phyloP scores from a whole-genome alignment of 306 rosid genomes.

The Alnus rubra region DNA sequence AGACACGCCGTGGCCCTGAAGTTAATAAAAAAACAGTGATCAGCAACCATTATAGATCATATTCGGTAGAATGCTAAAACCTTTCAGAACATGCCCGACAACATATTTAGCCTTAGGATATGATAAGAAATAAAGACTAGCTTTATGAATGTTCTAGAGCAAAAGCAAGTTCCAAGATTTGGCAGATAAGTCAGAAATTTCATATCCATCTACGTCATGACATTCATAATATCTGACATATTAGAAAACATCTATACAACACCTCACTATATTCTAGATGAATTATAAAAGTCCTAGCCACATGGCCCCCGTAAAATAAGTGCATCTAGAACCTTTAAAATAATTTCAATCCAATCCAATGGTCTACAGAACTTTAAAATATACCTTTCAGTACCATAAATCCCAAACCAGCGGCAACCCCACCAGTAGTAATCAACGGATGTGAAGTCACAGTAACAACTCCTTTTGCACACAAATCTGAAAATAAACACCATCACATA shows the following conservation, averaged over 20 bases:
- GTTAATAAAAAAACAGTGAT: slow-evolving; percentile 17
- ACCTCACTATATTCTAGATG: background rate
- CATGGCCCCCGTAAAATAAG: slow-evolving; percentile 4
- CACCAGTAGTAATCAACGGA: slow-evolving; percentile 63
- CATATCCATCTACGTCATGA: background rate
- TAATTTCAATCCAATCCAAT: background rate
- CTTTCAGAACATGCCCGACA: slow-evolving; percentile 3
- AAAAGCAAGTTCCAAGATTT: background rate
- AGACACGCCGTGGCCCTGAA: slow-evolving; percentile 75
- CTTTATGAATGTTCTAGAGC: slow-evolving; percentile 10
- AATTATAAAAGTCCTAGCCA: slow-evolving; percentile 7
- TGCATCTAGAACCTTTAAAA: slow-evolving; percentile 9
- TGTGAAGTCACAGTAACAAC: slow-evolving; percentile 65
- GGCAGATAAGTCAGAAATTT: slow-evolving; percentile 7
- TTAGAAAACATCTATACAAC: slow-evolving; percentile 6
- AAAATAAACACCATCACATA: slow-evolving; percentile 15
- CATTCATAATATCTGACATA: background rate
- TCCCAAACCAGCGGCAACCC: slow-evolving; percentile 65
- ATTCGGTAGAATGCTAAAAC: slow-evolving; percentile 15
- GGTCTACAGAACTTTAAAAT: slow-evolving; percentile 15
- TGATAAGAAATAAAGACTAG: background rate
- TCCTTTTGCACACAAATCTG: slow-evolving; percentile 56
- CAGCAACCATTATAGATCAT: slow-evolving; percentile 18
- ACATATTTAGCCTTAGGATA: slow-evolving; percentile 17
- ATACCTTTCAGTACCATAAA: slow-evolving; percentile 62